Conservation (phyloP, 2,329 filamentous ascomycete species). For the Aspergillus amoenus region DNA sequence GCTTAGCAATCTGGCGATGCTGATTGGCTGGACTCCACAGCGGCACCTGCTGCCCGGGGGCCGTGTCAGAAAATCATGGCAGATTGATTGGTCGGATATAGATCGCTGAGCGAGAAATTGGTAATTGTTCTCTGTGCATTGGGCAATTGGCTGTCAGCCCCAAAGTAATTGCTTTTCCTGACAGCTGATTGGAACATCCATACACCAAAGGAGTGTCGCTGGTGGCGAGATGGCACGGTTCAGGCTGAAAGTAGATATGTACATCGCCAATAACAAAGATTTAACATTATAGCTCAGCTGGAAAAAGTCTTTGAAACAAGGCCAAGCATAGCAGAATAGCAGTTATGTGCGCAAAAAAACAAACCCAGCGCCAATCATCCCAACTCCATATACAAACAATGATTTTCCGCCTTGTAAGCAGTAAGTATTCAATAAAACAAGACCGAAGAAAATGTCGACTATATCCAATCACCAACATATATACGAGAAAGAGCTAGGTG, state of each 20-base stretch:
- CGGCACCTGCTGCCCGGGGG: neutral
- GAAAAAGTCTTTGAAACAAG: neutral
- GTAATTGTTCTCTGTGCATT: constrained; percentile 9
- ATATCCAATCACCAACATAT: constrained; percentile 9
- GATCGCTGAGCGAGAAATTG: neutral
- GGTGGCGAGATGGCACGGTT: neutral
- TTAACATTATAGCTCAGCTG: neutral
- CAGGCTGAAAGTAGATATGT: no score
- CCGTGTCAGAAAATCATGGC: neutral
- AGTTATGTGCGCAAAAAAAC: neutral
- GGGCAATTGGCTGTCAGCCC: neutral
- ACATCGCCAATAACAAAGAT: neutral
- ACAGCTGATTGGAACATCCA: neutral
- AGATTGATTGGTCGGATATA: constrained; percentile 3
- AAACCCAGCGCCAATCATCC: constrained; percentile 3
- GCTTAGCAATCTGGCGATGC: constrained; percentile 8
- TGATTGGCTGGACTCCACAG: constrained; percentile 8
- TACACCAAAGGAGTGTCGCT: neutral
- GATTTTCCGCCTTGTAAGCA: constrained; percentile 4
- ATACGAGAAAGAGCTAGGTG: constrained; percentile 1
- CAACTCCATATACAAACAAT: constrained; percentile 7
- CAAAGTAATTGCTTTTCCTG: neutral
- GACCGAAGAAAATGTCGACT: neutral
- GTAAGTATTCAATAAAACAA: constrained; percentile 5
- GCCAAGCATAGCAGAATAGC: neutral